phyloP scores from a whole-genome alignment of 2,329 filamentous ascomycete species.

The Colletotrichum musicola region DNA sequence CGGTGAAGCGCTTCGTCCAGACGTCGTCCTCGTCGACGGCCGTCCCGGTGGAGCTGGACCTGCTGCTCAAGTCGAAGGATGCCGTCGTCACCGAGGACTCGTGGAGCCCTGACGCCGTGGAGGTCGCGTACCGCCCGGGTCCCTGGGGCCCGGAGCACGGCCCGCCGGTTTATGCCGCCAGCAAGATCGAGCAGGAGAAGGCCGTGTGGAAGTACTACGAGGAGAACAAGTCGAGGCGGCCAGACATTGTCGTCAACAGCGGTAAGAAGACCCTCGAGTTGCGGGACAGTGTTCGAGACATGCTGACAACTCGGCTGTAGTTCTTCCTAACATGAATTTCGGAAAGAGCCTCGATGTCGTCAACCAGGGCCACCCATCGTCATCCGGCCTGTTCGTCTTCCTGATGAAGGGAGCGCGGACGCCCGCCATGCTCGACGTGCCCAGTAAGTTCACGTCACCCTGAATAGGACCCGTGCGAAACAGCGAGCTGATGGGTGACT shows the following conservation, averaged over 20 bases:
- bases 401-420: conserved; percentile 42
- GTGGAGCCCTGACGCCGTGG: conserved; percentile 51
- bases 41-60: conserved; percentile 40
- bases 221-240: conserved; percentile 44
- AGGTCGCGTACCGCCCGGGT: conserved; percentile 51
- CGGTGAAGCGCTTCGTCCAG: conserved; percentile 55
- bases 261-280: background rate
- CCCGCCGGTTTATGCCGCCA: conserved; percentile 51
- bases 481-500: background rate
- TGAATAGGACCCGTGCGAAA: background rate
- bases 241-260: conserved; percentile 31
- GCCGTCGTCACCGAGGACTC: conserved; percentile 42
- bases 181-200: conserved; percentile 53
- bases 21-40: conserved; percentile 51
- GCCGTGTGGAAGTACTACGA: conserved; percentile 53
- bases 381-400: conserved; percentile 35
- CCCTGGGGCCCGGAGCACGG: conserved; percentile 48
- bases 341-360: conserved; percentile 42
- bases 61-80: conserved; percentile 28
- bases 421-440: background rate
- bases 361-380: conserved; percentile 43
- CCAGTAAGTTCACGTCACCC: conserved; percentile 1
- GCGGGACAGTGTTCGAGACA: too few species aligned
- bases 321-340: conserved; percentile 47
- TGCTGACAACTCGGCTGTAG: conserved; percentile 5